phyloP scores from a whole-genome alignment of 2,329 filamentous ascomycete species.

The Epichloe sp. region DNA sequence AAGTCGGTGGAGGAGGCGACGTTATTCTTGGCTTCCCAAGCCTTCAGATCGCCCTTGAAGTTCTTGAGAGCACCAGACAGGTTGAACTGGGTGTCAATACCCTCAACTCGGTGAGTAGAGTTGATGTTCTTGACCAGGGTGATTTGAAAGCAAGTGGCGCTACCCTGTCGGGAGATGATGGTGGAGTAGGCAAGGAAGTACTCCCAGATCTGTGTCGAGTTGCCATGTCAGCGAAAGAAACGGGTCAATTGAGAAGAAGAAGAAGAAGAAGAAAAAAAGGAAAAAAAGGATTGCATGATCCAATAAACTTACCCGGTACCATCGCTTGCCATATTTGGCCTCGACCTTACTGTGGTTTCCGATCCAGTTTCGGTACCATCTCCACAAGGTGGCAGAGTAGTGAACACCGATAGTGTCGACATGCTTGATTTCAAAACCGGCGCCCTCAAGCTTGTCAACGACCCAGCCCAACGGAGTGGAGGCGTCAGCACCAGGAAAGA shows the following conservation, averaged over 20 bases:
- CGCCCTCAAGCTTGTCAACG: slow-evolving; percentile 69
- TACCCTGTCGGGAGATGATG: slow-evolving; percentile 75
- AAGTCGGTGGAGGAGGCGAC: slow-evolving; percentile 20
- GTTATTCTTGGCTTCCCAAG: slow-evolving; percentile 25
- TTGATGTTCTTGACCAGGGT: slow-evolving; percentile 87
- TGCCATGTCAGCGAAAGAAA: neutral
- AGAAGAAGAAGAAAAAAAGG: neutral
- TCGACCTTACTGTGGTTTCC: slow-evolving; percentile 84
- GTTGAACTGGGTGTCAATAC: slow-evolving; percentile 56
- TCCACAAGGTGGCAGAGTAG: slow-evolving; percentile 93
- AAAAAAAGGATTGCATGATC: neutral
- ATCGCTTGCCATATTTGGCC: slow-evolving; percentile 88
- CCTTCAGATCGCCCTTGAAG: slow-evolving; percentile 20
- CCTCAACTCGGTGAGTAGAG: slow-evolving; percentile 72
- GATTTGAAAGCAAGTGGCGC: slow-evolving; percentile 81
- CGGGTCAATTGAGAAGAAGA: too few relatives aligned
- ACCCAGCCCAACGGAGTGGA: slow-evolving; percentile 86
- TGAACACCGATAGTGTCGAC: slow-evolving; percentile 92
- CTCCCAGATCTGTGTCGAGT: slow-evolving; percentile 60
- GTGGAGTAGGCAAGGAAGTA: slow-evolving; percentile 81
- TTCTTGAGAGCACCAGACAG: slow-evolving; percentile 47
- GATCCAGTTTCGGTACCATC: slow-evolving; percentile 98
- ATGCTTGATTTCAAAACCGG: slow-evolving; percentile 62
- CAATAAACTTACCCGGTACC: slow-evolving; percentile 68
- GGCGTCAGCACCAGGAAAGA: slow-evolving; percentile 94